These are phyloP conservation scores for Dovyalis caffra DNA, from an alignment of 345 rosid species.

Conservation along the genomic window DNA sequence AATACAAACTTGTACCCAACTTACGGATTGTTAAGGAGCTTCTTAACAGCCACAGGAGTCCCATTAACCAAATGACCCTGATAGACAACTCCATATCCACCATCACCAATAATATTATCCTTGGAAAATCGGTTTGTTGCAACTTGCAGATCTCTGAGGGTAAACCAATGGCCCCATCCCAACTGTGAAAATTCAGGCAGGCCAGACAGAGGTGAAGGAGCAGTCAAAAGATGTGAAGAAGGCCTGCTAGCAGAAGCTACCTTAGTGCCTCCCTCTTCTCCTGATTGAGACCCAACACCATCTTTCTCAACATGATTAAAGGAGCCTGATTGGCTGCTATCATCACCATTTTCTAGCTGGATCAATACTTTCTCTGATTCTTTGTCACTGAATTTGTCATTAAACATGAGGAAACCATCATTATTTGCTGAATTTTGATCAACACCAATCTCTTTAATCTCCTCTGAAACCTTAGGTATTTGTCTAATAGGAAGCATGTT, in stretches of 20 bases:
- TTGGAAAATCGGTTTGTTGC: conserved; percentile 78
- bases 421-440: conserved; percentile 73
- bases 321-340: conserved; percentile 55
- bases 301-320: conserved; percentile 51
- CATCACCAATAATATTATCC: conserved; percentile 90
- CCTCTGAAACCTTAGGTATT: conserved; percentile 53
- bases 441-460: conserved; percentile 80
- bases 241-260: conserved; percentile 34
- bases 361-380: conserved; percentile 60
- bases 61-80: conserved; percentile 70
- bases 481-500: conserved; percentile 48
- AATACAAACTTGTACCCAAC: conserved; percentile 24
- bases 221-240: conserved; percentile 54
- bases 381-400: conserved; percentile 54
- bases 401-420: conserved; percentile 37
- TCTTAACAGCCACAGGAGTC: conserved; percentile 85
- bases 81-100: conserved; percentile 96
- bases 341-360: conserved; percentile 54
- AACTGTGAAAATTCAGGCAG: conserved; percentile 82
- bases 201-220: conserved; percentile 77
- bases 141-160: conserved; percentile 78
- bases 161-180: conserved; percentile 99
- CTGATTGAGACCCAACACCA: conserved; percentile 44
- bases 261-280: conserved; percentile 41
- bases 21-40: conserved; percentile 91